Evolutionary conservation across 2,329 filamentous ascomycete species (phyloP).

Genomic region (Beauveria bassiana): DNA sequence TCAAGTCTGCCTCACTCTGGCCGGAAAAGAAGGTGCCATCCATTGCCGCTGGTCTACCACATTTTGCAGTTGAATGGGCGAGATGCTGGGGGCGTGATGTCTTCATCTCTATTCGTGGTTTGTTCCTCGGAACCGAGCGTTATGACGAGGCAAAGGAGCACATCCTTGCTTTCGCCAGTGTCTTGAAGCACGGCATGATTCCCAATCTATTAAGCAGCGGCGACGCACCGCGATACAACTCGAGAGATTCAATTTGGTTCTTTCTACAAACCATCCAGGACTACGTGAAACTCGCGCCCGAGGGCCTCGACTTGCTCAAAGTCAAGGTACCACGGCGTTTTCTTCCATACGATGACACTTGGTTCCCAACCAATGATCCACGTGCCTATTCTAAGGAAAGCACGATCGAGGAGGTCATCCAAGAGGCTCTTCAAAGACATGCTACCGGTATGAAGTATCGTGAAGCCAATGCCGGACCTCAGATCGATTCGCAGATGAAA

Average conservation of each 20-base stretch:
- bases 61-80: slow-evolving; percentile 91
- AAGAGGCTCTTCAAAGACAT: slow-evolving; percentile 88
- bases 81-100: slow-evolving; percentile 96
- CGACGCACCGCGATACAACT: slow-evolving; percentile 84
- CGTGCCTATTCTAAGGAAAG: slow-evolving; percentile 81
- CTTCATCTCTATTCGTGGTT: slow-evolving; percentile 87
- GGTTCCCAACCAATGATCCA: slow-evolving; percentile 74
- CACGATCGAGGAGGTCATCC: slow-evolving; percentile 80
- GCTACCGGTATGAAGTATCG: slow-evolving; percentile 85
- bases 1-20: slow-evolving; percentile 86
- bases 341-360: slow-evolving; percentile 90
- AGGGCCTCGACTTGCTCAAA: slow-evolving; percentile 65
- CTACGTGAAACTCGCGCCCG: slow-evolving; percentile 72
- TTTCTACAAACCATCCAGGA: slow-evolving; percentile 95
- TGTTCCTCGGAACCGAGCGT: slow-evolving; percentile 85
- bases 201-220: slow-evolving; percentile 87
- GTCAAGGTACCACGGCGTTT: slow-evolving; percentile 78
- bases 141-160: slow-evolving; percentile 88
- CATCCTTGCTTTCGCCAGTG: slow-evolving; percentile 88
- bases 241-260: slow-evolving; percentile 95
- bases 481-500: slow-evolving; percentile 88
- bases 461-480: slow-evolving; percentile 86
- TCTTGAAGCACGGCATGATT: slow-evolving; percentile 97
- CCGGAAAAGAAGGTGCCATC: slow-evolving; percentile 78
- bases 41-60: slow-evolving; percentile 84